phyloP scores from a whole-genome alignment of 441 rosid species.

The Mallotus repandus region DNA sequence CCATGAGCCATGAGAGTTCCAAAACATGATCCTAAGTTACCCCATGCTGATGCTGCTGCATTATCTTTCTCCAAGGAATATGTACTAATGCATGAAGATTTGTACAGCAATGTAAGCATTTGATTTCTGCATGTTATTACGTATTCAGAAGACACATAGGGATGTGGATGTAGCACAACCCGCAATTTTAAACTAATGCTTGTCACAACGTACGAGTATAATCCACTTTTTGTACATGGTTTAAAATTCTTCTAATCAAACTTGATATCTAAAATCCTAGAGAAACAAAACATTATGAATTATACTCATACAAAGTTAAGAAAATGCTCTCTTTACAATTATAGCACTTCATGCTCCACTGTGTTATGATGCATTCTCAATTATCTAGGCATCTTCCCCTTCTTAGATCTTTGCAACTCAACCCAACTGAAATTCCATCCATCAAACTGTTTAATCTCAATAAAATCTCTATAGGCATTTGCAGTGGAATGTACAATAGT shows the following conservation, averaged over 20 bases:
- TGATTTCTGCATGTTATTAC: too few relatives aligned
- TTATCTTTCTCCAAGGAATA: too few relatives aligned
- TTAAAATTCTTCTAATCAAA: not conserved
- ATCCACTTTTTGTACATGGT: not conserved
- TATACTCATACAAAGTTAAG: not conserved
- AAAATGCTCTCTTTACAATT: not conserved
- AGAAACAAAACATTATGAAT: not conserved
- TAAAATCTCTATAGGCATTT: conserved; percentile 33
- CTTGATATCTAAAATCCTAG: not conserved
- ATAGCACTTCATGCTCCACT: not conserved
- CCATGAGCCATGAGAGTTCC: too few relatives aligned
- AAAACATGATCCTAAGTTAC: too few relatives aligned
- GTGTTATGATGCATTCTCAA: too few relatives aligned
- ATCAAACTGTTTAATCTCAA: not conserved
- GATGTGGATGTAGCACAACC: too few relatives aligned
- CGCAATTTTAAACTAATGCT: too few relatives aligned
- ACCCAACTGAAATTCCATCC: not conserved
- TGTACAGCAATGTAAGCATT: too few relatives aligned
- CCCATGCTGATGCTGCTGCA: too few relatives aligned
- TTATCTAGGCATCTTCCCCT: not conserved
- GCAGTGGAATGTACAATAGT: conserved; percentile 81
- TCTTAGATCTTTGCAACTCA: not conserved
- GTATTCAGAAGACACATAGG: too few relatives aligned
- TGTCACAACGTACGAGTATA: too few relatives aligned
- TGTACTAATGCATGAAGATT: too few relatives aligned